Conservation (phyloP, 2,329 filamentous ascomycete genomes). For the Endocalyx cinctus region DNA sequence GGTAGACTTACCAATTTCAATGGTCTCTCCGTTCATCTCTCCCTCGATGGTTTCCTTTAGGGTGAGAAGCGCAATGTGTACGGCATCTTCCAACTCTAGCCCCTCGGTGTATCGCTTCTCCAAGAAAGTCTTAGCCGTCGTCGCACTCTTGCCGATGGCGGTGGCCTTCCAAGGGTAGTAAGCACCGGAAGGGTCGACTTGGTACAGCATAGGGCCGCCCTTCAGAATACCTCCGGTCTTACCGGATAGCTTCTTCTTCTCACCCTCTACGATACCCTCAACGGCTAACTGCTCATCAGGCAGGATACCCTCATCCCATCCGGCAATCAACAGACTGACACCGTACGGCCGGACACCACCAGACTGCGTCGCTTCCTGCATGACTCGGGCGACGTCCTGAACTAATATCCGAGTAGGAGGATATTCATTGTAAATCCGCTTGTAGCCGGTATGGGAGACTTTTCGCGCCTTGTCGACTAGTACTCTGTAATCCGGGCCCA, state of each 20-base stretch:
- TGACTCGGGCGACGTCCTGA: conserved; percentile 93
- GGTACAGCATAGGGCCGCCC: conserved; percentile 94
- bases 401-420: conserved; percentile 99
- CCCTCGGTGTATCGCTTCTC: conserved; percentile 99
- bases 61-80: conserved; percentile 95
- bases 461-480: conserved; percentile 97
- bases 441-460: conserved; percentile 97
- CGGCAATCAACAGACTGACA: conserved; percentile 90
- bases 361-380: conserved; percentile 98
- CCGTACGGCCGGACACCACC: conserved; percentile 96
- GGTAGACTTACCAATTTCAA: conserved; percentile 79
- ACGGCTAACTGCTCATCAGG: conserved; percentile 69
- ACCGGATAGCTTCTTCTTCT: conserved; percentile 64
- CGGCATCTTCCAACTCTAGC: conserved; percentile 93
- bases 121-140: conserved; percentile 96
- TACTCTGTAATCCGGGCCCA: conserved; percentile 97
- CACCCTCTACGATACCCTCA: conserved; percentile 49
- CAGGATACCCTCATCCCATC: conserved; percentile 95
- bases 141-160: conserved; percentile 97
- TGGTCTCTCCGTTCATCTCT: conserved; percentile 98
- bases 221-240: conserved; percentile 96
- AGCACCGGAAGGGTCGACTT: conserved; percentile 97
- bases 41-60: conserved; percentile 99
- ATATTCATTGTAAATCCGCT: conserved; percentile 99
- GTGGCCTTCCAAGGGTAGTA: conserved; percentile 99